Base-by-base conservation (phyloP, 257 asterid species). In the Solanum peruvianum region DNA sequence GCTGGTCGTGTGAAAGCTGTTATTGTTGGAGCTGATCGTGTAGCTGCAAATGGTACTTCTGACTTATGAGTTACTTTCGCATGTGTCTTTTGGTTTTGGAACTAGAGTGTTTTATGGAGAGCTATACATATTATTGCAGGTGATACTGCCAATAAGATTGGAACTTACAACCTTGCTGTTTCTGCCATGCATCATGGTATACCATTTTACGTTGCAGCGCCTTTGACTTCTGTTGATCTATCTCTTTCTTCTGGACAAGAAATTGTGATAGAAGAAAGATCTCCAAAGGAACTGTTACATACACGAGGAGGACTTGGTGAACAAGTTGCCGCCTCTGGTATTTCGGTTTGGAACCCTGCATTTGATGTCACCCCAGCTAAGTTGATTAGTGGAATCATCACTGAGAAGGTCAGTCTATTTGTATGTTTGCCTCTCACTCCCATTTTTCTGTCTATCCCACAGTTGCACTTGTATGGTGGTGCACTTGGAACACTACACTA, bases 101-200 rank as follows among this genome's bases (percentile, higher is more conserved):
- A 86, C 16, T 21, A 33, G 11, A 29, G 21, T 76, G 52, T 49
- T 20, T 86, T 47, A 62, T 11, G 14, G 69, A 44, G 86, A 80
- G 87, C 60, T 84, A 16, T 64, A 45, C 21, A 64, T 84, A 42
- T 23, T 88, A 81, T 70, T 75, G 44, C 88, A 97, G 99, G 99
- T 90, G 99, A 97, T 89, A 94, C 99, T 83, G 99, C 99, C 82
- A 97, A 97, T 88, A 97, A 97, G 90, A 97, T 97, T n/a, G 99
- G 99, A 85, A 97, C 99, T 6, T 97, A 97, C 90, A 95, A 93
- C 90, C 97, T 95, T 75, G 98, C 98, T 76, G 88, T 97, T 66
- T 94, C 91, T 72, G 98, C 99, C 25, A 90, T 58, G 93, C 96
- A 93, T 90, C 98, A 97, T 13, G 93, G 93, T 10, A 90, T 97